phyloP scores from a whole-genome alignment of 192 early-diverging fungal genomes.

The Helicostylum pulchrum region DNA sequence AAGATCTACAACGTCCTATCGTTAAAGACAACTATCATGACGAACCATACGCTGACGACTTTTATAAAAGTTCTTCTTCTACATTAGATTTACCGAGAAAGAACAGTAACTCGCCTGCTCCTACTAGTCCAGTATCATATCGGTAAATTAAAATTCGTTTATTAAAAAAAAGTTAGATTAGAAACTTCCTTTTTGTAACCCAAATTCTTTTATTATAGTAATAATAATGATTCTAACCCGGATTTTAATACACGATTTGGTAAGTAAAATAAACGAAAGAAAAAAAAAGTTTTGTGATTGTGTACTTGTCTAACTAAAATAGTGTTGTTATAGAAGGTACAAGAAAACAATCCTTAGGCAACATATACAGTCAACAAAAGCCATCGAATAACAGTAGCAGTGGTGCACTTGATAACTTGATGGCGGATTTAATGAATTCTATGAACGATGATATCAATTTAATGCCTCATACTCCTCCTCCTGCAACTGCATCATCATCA shows the following conservation, averaged over 20 bases:
- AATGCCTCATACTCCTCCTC: not conserved
- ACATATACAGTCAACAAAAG: not conserved
- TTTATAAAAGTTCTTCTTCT: constrained; percentile 1
- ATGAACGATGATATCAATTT: constrained; percentile 25
- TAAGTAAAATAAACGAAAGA: not conserved
- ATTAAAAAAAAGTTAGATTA: no score
- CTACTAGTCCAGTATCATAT: constrained; percentile 9
- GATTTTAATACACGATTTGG: constrained; percentile 12
- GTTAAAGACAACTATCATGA: not conserved
- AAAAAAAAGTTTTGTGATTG: not conserved
- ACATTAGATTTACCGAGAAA: constrained; percentile 16
- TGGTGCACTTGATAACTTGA: constrained; percentile 28
- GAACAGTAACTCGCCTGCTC: constrained; percentile 12
- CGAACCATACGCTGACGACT: not conserved
- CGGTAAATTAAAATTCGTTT: not conserved
- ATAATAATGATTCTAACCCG: constrained; percentile 1
- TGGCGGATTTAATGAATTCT: constrained; percentile 31
- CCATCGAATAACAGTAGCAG: constrained; percentile 11
- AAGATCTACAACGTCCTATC: not conserved
- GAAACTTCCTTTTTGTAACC: no score
- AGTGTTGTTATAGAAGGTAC: constrained; percentile 2
- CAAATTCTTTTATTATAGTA: not conserved
- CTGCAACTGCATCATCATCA: not conserved
- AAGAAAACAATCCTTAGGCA: constrained; percentile 11
- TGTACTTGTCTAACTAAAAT: not conserved